Percentiles rank a stretch among this genome's conserved stretches.
Evolutionary conservation across 2,329 filamentous ascomycete species (phyloP).

Genomic region (Penicillium sumatraense): DNA sequence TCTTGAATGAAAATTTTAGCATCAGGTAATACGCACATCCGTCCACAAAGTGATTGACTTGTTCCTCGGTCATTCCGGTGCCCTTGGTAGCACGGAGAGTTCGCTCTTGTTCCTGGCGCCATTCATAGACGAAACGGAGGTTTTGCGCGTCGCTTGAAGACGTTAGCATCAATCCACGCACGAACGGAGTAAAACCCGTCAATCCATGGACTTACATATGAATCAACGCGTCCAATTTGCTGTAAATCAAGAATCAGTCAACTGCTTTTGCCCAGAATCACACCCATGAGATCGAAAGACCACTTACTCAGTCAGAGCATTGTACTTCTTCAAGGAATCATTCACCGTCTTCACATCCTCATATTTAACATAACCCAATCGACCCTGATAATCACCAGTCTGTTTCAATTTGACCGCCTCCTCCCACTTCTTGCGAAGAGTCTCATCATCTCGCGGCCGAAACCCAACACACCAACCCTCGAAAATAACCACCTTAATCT

Average conservation of each 20-base stretch:
- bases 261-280: not conserved
- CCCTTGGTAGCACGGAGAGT: slow-evolving; percentile 69
- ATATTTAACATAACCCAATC: slow-evolving; percentile 59
- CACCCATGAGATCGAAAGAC: not conserved
- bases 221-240: slow-evolving; percentile 65
- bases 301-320: slow-evolving; percentile 59
- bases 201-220: slow-evolving; percentile 57
- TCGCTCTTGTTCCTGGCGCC: slow-evolving; percentile 81
- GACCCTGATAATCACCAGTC: slow-evolving; percentile 55
- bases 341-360: slow-evolving; percentile 64
- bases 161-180: slow-evolving; percentile 3
- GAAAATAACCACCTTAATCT: slow-evolving; percentile 71
- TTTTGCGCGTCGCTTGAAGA: slow-evolving; percentile 67
- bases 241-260: slow-evolving; percentile 29
- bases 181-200: not conserved
- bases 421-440: slow-evolving; percentile 59
- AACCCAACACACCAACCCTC: slow-evolving; percentile 95
- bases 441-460: slow-evolving; percentile 62
- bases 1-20: not conserved
- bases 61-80: slow-evolving; percentile 78
- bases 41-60: slow-evolving; percentile 77
- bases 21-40: slow-evolving; percentile 54
- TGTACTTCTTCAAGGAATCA: slow-evolving; percentile 61
- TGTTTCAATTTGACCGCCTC: slow-evolving; percentile 52
- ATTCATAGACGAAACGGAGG: slow-evolving; percentile 76